Conservation (phyloP, 495 filamentous ascomycete species). For the Penicillium canariense region DNA sequence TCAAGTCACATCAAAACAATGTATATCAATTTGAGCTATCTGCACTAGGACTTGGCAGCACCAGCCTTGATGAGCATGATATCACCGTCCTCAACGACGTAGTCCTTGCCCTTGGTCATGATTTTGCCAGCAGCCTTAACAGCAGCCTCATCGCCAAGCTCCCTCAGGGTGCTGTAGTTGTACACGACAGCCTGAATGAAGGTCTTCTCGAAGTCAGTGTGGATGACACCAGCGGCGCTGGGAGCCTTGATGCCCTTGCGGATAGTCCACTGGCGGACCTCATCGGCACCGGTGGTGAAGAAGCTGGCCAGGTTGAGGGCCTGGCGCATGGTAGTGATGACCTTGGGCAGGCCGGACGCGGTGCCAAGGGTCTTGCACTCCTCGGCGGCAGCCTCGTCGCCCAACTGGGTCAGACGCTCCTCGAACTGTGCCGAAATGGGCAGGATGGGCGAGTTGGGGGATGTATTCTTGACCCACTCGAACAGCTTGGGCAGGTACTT, state of each 20-base stretch:
- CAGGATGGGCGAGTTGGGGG: conserved; percentile 82
- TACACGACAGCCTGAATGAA: conserved; percentile 96
- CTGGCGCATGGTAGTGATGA: conserved; percentile 91
- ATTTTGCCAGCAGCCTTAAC: conserved; percentile 94
- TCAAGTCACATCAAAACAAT: neutral
- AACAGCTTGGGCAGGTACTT: conserved; percentile 93
- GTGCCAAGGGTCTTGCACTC: conserved; percentile 88
- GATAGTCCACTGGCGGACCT: conserved; percentile 98
- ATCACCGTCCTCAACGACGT: conserved; percentile 59
- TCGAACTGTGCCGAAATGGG: conserved; percentile 91
- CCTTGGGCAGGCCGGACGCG: conserved; percentile 88
- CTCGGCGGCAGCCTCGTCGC: conserved; percentile 72
- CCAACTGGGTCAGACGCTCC: conserved; percentile 80
- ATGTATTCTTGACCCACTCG: conserved; percentile 90
- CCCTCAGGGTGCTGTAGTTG: conserved; percentile 76
- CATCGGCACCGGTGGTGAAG: conserved; percentile 96
- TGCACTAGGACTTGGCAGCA: conserved; percentile 73
- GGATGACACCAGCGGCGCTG: conserved; percentile 95
- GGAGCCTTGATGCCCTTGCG: conserved; percentile 95
- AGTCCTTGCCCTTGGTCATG: conserved; percentile 99
- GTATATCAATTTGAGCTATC: conserved; percentile 23
- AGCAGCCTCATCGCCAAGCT: conserved; percentile 81
- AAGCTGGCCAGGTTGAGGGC: conserved; percentile 87
- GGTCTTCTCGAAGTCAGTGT: conserved; percentile 99
- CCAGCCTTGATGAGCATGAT: conserved; percentile 91